A percentile compares a stretch with the other conserved stretches of the same genome.
Conservation (phyloP, 2,329 filamentous ascomycete species). For the Trichoderma simmonsii region DNA sequence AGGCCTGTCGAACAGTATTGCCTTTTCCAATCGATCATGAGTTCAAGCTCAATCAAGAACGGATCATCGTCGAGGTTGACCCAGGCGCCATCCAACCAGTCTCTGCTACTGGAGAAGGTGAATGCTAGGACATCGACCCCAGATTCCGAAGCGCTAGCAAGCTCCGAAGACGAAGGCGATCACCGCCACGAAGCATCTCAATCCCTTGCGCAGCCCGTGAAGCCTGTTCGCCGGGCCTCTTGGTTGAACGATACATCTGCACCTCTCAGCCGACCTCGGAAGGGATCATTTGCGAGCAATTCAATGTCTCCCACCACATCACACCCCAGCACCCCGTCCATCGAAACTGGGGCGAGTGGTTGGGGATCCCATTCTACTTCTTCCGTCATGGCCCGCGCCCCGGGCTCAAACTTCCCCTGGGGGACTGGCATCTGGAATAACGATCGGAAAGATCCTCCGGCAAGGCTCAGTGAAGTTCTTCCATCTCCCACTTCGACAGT, state of each 20-base stretch:
- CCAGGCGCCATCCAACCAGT: conserved; percentile 56
- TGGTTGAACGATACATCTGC: conserved; percentile 84
- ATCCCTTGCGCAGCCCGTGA: conserved; percentile 49
- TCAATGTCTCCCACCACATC: conserved; percentile 78
- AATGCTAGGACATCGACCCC: conserved; percentile 81
- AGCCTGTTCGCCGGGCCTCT: conserved; percentile 69
- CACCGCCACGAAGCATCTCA: conserved; percentile 55
- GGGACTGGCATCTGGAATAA: conserved; percentile 79
- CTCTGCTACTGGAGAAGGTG: conserved; percentile 69
- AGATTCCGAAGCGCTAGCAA: conserved; percentile 89
- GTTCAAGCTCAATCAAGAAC: conserved; percentile 48
- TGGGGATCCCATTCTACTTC: conserved; percentile 56
- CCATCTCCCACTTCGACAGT: conserved; percentile 68
- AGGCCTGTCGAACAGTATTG: background rate
- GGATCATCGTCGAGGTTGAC: conserved; percentile 49
- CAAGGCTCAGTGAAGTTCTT: conserved; percentile 70
- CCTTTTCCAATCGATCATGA: conserved; percentile 42
- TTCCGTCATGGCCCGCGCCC: conserved; percentile 47
- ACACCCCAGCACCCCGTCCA: conserved; percentile 75
- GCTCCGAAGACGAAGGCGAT: conserved; percentile 88
- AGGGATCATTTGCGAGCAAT: conserved; percentile 71
- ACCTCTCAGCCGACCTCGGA: conserved; percentile 60
- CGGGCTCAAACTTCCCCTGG: conserved; percentile 62
- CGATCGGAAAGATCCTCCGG: conserved; percentile 73
- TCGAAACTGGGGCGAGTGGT: conserved; percentile 51